Conservation (phyloP, 2,329 filamentous ascomycete species). For the Pyrenophora seminiperda region DNA sequence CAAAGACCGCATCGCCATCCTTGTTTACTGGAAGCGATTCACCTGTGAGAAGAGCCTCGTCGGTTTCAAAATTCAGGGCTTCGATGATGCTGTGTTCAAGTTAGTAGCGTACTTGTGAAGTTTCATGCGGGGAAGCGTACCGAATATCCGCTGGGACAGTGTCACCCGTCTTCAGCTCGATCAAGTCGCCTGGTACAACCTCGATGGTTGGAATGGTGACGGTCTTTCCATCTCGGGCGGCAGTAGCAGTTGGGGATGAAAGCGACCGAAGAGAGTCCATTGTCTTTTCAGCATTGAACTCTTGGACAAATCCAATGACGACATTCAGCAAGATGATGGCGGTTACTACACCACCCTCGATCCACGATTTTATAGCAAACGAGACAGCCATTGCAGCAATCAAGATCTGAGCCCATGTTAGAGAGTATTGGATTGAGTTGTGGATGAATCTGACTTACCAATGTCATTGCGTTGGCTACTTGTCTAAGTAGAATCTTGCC, state of each 20-base stretch:
- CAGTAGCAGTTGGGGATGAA: slow-evolving; percentile 53
- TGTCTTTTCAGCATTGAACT: slow-evolving; percentile 56
- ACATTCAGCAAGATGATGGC: slow-evolving; percentile 55
- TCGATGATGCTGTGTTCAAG: slow-evolving; percentile 52
- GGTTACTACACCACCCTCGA: slow-evolving; percentile 56
- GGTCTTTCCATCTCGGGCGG: slow-evolving; percentile 60
- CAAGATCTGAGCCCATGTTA: slow-evolving; percentile 39
- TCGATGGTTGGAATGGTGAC: slow-evolving; percentile 60
- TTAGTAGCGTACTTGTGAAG: neutral
- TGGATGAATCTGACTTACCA: slow-evolving; percentile 52
- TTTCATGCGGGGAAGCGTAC: neutral
- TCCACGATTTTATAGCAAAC: slow-evolving; percentile 53
- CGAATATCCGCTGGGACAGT: slow-evolving; percentile 70
- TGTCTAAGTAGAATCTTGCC: slow-evolving; percentile 76
- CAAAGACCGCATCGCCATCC: slow-evolving; percentile 61
- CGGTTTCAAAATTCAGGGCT: slow-evolving; percentile 75
- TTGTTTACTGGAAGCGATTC: slow-evolving; percentile 72
- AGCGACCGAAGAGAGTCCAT: slow-evolving; percentile 56
- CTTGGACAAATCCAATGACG: slow-evolving; percentile 53
- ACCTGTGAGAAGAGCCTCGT: slow-evolving; percentile 73
- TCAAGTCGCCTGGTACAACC: slow-evolving; percentile 70
- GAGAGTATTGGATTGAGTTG: neutral
- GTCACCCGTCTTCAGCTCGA: slow-evolving; percentile 67
- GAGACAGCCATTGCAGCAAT: slow-evolving; percentile 55
- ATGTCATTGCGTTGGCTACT: slow-evolving; percentile 77